Conservation (phyloP, 176 grass and related monocot genomes). For the Pontederia paniculata region DNA sequence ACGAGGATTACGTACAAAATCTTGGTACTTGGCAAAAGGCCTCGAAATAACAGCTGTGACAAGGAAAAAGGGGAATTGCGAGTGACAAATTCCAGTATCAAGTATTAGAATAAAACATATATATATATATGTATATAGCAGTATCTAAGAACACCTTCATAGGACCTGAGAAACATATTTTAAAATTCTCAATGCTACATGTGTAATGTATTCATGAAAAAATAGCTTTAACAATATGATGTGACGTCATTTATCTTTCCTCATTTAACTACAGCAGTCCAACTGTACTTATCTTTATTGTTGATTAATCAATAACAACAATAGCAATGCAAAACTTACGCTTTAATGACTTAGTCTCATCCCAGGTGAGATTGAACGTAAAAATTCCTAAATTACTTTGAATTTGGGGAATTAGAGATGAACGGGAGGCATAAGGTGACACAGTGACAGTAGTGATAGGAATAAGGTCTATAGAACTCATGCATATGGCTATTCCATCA, state of each 20-base stretch:
- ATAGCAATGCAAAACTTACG: slow-evolving; percentile 30
- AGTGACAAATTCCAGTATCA: no score
- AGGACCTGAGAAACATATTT: no score
- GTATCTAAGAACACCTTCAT: no score
- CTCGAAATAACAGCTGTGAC: no score
- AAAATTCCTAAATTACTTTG: slow-evolving; percentile 27
- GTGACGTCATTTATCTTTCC: no score
- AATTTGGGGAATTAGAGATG: slow-evolving; percentile 28
- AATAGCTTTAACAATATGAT: slow-evolving; percentile 1
- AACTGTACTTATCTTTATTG: neutral
- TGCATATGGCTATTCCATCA: no score
- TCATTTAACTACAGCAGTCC: no score
- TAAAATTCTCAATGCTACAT: neutral
- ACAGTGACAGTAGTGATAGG: slow-evolving; percentile 32
- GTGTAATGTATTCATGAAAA: neutral
- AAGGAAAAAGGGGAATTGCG: no score
- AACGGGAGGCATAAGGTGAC: slow-evolving; percentile 24
- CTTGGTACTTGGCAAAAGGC: no score
- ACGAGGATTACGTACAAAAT: no score
- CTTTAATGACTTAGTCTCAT: slow-evolving; percentile 39
- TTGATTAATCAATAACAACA: neutral
- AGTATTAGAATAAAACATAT: no score
- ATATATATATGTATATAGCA: no score
- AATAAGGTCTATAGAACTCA: slow-evolving; percentile 55
- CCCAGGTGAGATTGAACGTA: slow-evolving; percentile 80